phyloP scores from a whole-genome alignment of 257 asterid species.

The Capsicum baccatum region DNA sequence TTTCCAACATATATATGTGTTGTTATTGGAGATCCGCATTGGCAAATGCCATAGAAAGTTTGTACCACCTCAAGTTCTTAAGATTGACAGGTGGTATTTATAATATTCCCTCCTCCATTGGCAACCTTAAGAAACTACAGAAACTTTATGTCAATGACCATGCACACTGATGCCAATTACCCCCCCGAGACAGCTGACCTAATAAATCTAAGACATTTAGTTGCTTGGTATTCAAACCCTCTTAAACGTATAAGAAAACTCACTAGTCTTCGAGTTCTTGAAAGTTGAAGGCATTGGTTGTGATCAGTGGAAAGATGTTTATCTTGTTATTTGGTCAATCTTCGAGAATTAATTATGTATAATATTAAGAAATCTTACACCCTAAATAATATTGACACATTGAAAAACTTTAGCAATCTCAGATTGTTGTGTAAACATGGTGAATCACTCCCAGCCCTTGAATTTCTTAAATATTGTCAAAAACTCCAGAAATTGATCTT shows the following conservation, averaged over 20 bases:
- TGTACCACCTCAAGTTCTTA: slow-evolving; percentile 29
- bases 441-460: background rate
- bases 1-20: background rate
- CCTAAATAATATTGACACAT: background rate
- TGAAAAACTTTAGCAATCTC: background rate
- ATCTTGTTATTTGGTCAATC: background rate
- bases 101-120: slow-evolving; percentile 21
- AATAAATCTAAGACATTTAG: background rate
- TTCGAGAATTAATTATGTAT: background rate
- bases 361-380: background rate
- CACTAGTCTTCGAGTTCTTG: background rate
- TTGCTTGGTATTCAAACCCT: background rate
- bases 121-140: slow-evolving; percentile 12
- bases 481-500: background rate
- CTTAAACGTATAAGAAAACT: background rate
- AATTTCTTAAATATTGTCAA: background rate
- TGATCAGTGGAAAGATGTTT: slow-evolving; percentile 10
- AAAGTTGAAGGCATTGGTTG: fast-evolving
- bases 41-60: background rate
- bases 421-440: background rate
- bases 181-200: background rate
- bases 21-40: background rate
- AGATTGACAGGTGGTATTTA: background rate
- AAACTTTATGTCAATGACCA: background rate
- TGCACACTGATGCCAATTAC: no score